phyloP scores from a whole-genome alignment of 2,329 filamentous ascomycete species.

The Hypoxylon sp. region DNA sequence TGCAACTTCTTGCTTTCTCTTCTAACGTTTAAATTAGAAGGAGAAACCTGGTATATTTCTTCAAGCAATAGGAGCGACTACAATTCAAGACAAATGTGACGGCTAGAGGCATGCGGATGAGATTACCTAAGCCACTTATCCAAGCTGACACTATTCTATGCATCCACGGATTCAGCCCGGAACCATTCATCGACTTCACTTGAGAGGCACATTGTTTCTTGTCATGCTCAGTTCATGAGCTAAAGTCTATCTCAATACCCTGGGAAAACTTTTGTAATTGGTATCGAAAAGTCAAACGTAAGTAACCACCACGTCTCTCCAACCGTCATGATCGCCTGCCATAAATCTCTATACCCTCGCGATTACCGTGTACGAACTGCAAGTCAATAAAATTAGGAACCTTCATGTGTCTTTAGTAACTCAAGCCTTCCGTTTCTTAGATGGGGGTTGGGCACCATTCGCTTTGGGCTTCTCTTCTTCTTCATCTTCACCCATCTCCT shows the following conservation, averaged over 20 bases:
- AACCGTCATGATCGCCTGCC: constrained; percentile 22
- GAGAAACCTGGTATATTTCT: constrained; percentile 13
- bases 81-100: neutral
- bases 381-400: constrained; percentile 28
- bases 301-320: constrained; percentile 1
- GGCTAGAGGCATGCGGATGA: neutral
- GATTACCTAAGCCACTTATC: neutral
- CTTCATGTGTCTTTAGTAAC: constrained; percentile 26
- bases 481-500: constrained; percentile 62
- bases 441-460: constrained; percentile 56
- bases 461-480: constrained; percentile 70
- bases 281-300: constrained; percentile 29
- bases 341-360: constrained; percentile 4
- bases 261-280: constrained; percentile 24
- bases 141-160: neutral
- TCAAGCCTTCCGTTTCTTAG: constrained; percentile 62
- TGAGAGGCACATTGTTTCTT: neutral
- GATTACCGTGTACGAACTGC: constrained; percentile 18
- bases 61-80: neutral
- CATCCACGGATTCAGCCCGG: neutral
- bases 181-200: constrained; percentile 11
- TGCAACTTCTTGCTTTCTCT: constrained; percentile 15
- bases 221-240: neutral
- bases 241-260: constrained; percentile 22
- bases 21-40: constrained; percentile 21